Evolutionary conservation across 225 moss, liverwort and hornwort genomes (phyloP).

Genomic region (Pseudoscleropodium purum): DNA sequence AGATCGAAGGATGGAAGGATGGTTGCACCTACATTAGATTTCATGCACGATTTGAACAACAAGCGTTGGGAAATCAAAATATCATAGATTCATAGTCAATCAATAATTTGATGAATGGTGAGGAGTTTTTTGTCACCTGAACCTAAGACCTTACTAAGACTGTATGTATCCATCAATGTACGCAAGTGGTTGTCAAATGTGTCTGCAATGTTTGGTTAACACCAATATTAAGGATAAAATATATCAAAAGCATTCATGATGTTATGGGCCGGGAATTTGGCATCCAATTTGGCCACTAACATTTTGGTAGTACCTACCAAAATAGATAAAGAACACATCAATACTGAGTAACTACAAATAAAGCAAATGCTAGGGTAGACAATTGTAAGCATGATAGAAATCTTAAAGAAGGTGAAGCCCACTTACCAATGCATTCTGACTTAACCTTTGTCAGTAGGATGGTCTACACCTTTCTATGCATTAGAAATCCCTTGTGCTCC

Average conservation of each 20-base stretch:
- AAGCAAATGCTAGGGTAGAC: too few species aligned
- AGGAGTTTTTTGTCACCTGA: background rate
- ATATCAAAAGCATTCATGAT: background rate
- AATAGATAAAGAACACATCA: fast-evolving
- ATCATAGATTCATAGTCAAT: background rate
- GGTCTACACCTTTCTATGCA: too few species aligned
- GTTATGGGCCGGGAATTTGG: background rate
- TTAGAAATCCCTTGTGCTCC: too few species aligned
- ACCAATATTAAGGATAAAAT: background rate
- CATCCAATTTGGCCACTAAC: fast-evolving
- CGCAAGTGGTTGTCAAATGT: background rate
- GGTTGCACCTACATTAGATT: background rate
- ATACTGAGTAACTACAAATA: fast-evolving
- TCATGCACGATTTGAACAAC: background rate
- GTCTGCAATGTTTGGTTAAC: background rate
- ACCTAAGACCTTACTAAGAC: background rate
- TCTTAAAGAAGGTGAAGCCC: too few species aligned
- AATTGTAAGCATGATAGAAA: fast-evolving
- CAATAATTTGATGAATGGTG: fast-evolving
- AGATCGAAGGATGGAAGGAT: fast-evolving
- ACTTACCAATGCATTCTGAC: too few species aligned
- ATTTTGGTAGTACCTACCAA: fast-evolving
- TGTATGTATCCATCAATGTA: background rate
- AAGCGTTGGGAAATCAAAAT: background rate
- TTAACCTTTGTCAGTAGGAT: fast-evolving